Evolutionary conservation across 768 basidiomycete species (phyloP).

Genomic region (Tulasnella sp.): DNA sequence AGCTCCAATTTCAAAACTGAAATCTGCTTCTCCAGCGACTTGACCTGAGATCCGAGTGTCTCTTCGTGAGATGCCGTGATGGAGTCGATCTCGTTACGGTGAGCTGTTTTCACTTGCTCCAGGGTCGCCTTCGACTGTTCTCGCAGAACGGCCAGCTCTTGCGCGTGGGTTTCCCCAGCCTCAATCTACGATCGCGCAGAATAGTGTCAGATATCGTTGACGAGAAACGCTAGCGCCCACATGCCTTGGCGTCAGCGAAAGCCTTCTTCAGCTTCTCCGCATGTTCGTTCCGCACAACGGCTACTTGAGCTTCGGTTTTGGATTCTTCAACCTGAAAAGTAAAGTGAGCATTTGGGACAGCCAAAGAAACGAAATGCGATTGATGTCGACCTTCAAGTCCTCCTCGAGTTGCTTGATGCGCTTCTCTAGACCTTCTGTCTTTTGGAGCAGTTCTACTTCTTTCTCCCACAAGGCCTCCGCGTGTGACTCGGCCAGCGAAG

Average conservation of each 20-base stretch:
- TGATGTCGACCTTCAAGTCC: constrained; percentile 52
- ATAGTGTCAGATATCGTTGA: constrained; percentile 1
- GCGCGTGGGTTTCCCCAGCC: constrained; percentile 54
- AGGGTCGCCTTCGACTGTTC: constrained; percentile 52
- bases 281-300: constrained; percentile 28
- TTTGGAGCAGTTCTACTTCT: constrained; percentile 13
- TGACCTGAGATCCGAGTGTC: constrained; percentile 45
- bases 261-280: constrained; percentile 31
- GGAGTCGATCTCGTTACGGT: constrained; percentile 47
- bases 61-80: constrained; percentile 55
- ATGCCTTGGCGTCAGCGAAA: constrained; percentile 68
- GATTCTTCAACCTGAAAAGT: constrained; percentile 34
- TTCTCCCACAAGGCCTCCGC: constrained; percentile 15
- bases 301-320: constrained; percentile 63
- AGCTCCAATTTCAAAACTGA: constrained; percentile 54
- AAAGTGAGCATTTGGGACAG: neutral
- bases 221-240: neutral
- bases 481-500: constrained; percentile 24
- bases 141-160: constrained; percentile 63
- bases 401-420: constrained; percentile 37
- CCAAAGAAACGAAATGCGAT: neutral
- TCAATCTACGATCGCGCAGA: constrained; percentile 42
- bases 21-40: constrained; percentile 51
- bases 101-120: constrained; percentile 54
- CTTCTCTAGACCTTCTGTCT: constrained; percentile 12